These are phyloP conservation scores for Nakataea oryzae DNA, from an alignment of 2,329 filamentous ascomycete genomes.

Conservation along the genomic window DNA sequence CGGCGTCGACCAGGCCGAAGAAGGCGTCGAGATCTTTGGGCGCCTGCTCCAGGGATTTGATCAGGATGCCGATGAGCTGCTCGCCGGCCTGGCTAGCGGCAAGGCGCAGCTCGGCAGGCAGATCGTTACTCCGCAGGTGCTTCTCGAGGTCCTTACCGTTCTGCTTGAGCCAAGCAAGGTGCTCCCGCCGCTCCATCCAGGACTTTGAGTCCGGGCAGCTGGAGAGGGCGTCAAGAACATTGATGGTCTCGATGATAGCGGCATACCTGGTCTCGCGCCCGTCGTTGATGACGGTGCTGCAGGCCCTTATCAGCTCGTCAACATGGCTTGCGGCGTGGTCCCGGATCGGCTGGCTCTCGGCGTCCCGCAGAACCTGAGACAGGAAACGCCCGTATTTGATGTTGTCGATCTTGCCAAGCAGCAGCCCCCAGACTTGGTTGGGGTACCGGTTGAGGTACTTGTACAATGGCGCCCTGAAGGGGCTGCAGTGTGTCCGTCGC, in stretches of 20 bases:
- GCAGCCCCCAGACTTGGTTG: constrained; percentile 73
- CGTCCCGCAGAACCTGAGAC: constrained; percentile 71
- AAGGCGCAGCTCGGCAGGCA: constrained; percentile 65
- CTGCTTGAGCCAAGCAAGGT: constrained; percentile 47
- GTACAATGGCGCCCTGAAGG: constrained; percentile 82
- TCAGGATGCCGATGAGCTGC: constrained; percentile 77
- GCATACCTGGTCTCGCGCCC: constrained; percentile 58
- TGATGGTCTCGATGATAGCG: constrained; percentile 77
- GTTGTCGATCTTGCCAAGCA: constrained; percentile 71
- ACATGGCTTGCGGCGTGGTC: constrained; percentile 65
- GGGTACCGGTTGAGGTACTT: constrained; percentile 92
- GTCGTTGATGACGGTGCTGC: constrained; percentile 51
- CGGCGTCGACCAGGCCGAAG: constrained; percentile 72
- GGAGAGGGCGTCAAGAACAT: constrained; percentile 71
- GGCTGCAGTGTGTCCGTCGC: constrained; percentile 78
- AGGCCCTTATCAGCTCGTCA: constrained; percentile 58
- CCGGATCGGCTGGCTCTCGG: constrained; percentile 64
- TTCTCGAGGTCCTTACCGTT: constrained; percentile 71
- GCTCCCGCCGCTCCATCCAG: constrained; percentile 63
- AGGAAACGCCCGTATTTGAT: constrained; percentile 84
- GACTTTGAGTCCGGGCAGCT: constrained; percentile 51
- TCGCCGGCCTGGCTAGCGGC: constrained; percentile 84
- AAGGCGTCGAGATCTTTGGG: constrained; percentile 73
- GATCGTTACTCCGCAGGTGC: constrained; percentile 57
- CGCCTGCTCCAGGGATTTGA: constrained; percentile 65